Conservation (phyloP, 2,329 filamentous ascomycete species). For the Mycogone perniciosa region DNA sequence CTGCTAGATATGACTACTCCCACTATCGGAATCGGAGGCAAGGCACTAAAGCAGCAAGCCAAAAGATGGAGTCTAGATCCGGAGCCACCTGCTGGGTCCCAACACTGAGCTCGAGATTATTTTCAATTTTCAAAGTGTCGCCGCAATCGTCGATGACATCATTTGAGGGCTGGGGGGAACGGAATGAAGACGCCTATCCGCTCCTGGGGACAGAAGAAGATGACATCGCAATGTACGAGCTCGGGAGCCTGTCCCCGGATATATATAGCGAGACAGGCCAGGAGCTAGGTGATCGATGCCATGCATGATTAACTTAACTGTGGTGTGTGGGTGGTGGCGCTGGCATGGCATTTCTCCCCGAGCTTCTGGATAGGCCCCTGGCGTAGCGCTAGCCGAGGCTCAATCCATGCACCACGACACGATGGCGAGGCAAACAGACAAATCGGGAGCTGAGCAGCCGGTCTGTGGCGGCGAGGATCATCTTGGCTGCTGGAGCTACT, state of each 20-base stretch:
- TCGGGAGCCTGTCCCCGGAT: neutral
- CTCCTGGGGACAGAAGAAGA: too few species aligned
- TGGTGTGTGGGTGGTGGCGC: neutral
- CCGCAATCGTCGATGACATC: constrained; percentile 8
- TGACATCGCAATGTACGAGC: neutral
- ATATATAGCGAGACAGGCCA: neutral
- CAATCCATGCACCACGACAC: neutral
- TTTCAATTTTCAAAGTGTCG: neutral
- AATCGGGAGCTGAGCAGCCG: neutral
- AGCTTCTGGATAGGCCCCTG: constrained; percentile 1
- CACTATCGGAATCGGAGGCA: neutral
- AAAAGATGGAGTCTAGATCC: too few species aligned
- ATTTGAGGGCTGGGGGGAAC: neutral
- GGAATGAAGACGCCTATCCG: too few species aligned
- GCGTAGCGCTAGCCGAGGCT: neutral
- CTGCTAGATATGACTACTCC: neutral
- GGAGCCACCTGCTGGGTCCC: too few species aligned
- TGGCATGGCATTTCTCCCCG: neutral
- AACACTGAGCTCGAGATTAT: too few species aligned
- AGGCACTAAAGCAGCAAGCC: neutral
- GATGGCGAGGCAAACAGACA: constrained; percentile 1
- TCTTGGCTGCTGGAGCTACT: neutral
- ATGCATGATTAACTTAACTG: neutral
- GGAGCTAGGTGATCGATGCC: neutral
- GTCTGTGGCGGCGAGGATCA: constrained; percentile 1